These are phyloP conservation scores for Echinochloa phyllopogon DNA, from an alignment of 176 grass and related monocot species.

Conservation along the genomic window DNA sequence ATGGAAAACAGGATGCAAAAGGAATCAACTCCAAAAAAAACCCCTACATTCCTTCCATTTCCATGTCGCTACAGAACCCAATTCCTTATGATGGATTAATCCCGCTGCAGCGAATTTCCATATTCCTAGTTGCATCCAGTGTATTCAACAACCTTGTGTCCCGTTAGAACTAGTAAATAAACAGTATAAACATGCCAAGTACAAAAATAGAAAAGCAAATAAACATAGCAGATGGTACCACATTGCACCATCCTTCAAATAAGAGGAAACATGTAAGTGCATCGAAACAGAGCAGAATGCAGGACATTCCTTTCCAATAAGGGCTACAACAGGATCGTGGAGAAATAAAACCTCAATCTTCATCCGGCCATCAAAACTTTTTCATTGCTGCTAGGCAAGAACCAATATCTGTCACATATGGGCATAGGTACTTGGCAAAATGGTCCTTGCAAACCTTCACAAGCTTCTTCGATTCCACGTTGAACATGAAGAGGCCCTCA, in stretches of 20 bases:
- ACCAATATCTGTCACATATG: slow-evolving; percentile 29
- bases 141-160: too few relatives aligned
- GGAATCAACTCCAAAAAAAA: background rate
- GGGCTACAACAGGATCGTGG: background rate
- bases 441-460: slow-evolving; percentile 2
- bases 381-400: slow-evolving; percentile 24
- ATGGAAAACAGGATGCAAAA: background rate
- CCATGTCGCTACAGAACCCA: background rate
- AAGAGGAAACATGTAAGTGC: background rate
- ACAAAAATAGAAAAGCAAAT: background rate
- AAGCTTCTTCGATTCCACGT: background rate
- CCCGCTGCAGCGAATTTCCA: background rate
- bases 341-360: background rate
- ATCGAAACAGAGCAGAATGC: too few relatives aligned
- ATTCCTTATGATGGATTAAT: background rate
- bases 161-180: too few relatives aligned
- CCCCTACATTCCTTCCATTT: background rate
- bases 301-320: background rate
- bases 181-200: too few relatives aligned
- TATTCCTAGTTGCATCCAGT: background rate
- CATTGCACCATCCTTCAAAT: background rate
- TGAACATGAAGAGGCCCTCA: slow-evolving; percentile 25
- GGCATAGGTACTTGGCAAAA: slow-evolving; percentile 10
- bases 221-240: background rate
- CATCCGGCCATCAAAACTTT: slow-evolving; percentile 29